Evolutionary conservation across 352 stramenopile species (phyloP).

Genomic region (Globisporangium sylvaticum): DNA sequence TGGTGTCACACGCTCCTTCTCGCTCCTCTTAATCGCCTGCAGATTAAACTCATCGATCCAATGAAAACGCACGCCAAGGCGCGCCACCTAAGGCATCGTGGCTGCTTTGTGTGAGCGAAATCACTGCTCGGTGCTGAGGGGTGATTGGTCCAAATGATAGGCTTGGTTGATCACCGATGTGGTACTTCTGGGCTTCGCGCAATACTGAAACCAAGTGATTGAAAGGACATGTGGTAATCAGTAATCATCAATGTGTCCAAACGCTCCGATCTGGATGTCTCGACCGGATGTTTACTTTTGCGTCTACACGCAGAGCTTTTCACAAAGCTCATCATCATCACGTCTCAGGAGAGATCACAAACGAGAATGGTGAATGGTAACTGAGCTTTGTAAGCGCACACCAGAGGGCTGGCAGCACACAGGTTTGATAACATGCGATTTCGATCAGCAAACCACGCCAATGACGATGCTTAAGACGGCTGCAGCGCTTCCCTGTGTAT

Average conservation of each 20-base stretch:
- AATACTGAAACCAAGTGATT: neutral
- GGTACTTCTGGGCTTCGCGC: neutral
- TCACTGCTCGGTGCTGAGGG: neutral
- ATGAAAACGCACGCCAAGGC: neutral
- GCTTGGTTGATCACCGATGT: neutral
- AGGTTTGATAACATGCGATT: too few species aligned
- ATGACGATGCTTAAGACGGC: too few species aligned
- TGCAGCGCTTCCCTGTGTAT: too few species aligned
- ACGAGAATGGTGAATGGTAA: too few species aligned
- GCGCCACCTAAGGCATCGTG: neutral
- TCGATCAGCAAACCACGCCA: too few species aligned
- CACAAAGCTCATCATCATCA: neutral
- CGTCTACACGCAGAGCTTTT: neutral
- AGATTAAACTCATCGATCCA: neutral
- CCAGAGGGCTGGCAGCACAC: too few species aligned
- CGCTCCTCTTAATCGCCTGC: neutral
- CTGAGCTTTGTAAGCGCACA: too few species aligned
- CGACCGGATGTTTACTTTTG: neutral
- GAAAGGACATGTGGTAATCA: neutral
- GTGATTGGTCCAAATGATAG: neutral
- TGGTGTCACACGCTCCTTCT: neutral
- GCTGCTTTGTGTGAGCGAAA: neutral
- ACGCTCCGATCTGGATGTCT: neutral
- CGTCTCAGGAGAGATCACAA: neutral
- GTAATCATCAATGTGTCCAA: too few species aligned